These are phyloP conservation scores for Leishmania braziliensis DNA, from an alignment of 208 protist genomes.

Conservation along the genomic window DNA sequence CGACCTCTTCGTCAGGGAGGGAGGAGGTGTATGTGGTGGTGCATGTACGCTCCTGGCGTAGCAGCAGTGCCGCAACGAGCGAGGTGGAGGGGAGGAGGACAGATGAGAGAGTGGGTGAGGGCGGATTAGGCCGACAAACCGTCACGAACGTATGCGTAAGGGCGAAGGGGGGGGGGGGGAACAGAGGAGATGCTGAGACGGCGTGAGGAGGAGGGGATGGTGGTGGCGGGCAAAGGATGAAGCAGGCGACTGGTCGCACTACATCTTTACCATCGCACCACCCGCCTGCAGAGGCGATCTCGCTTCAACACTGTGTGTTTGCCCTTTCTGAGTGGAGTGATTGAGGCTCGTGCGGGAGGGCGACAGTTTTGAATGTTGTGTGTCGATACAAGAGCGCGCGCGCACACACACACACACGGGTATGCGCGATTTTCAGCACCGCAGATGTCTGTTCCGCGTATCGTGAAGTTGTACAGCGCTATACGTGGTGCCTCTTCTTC, in stretches of 20 bases:
- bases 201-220: background rate
- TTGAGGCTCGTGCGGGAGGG: background rate
- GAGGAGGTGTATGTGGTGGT: background rate
- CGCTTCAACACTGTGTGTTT: background rate
- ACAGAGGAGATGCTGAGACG: background rate
- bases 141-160: background rate
- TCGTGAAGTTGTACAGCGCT: background rate
- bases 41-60: background rate
- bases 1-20: background rate
- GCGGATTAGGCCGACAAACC: background rate
- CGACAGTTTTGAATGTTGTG: background rate
- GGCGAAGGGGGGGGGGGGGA: background rate
- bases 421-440: background rate
- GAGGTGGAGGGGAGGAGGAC: background rate
- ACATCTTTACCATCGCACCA: background rate
- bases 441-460: background rate
- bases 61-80: background rate
- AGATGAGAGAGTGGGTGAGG: background rate
- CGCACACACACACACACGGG: background rate
- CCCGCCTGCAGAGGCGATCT: background rate
- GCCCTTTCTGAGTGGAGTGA: background rate
- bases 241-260: background rate
- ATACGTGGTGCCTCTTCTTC: background rate
- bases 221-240: background rate
- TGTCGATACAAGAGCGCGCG: background rate